Evolutionary conservation across 2,329 filamentous ascomycete genomes (phyloP), one percentile per base, ranked within the genome.

Genomic region (Cercospora zeina): DNA sequence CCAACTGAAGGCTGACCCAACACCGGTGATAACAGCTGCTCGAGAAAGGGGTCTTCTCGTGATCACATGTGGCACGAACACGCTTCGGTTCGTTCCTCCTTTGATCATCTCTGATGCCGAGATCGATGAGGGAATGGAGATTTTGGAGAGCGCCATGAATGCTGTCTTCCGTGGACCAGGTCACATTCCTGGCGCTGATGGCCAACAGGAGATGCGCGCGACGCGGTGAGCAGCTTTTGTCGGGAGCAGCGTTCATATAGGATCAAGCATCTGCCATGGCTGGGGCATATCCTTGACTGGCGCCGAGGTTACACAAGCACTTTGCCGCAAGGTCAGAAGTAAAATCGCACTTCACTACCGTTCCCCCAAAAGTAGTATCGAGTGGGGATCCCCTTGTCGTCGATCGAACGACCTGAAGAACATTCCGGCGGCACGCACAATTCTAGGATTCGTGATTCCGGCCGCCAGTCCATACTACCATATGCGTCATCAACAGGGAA

Each of bases 31-130:
- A 64, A 91, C 88, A 67, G 93, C 92, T 10, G 92, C 93, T 16
- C 83, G 95, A 64, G 91, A 97, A 80, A 83, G 91, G 63, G 95
- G 95, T 0, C 76, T 99, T 71, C 77, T 99, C 62, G 82, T 99
- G 63, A 97, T 99, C 72, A 97, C 92, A 1, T 93, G 91, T 30
- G 95, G 95, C 1, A 92, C 87, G 31, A 96, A 97, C 74, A 97
- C 93, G 8, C 78, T 99, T 69, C 83, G 95, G 53, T 96, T 99
- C 71, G 92, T 97, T 61, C 95, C 95, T 33, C 89, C 91, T 64
- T 79, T 99, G 72, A 87, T 87, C 5, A 89, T 99, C 62, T 89
- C 85, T 0, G 87, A 91, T 69, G 85, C 84, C 27, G 90, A 97
- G 82, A 95, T 97, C 67, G 81, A 87, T 68, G 82, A 89, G 67